These are phyloP conservation scores for Yamadazyma jaroonii DNA, from an alignment of 1,139 yeast species.

Conservation along the genomic window DNA sequence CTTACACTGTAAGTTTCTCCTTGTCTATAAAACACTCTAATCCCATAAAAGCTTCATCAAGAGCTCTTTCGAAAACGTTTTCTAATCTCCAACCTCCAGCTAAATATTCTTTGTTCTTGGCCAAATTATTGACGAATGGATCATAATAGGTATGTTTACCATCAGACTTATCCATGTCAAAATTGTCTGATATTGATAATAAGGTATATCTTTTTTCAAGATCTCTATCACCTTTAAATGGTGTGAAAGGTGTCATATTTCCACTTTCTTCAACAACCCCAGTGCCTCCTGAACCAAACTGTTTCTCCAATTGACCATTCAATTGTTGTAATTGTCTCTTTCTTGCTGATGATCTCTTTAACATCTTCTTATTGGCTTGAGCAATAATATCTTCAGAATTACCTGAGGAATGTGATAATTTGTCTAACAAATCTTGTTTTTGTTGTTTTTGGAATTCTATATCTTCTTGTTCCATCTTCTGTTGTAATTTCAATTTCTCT, in stretches of 20 bases:
- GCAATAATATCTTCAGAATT: conserved; percentile 53
- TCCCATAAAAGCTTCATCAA: conserved; percentile 89
- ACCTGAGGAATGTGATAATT: conserved; percentile 52
- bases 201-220: conserved; percentile 35
- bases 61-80: conserved; percentile 68
- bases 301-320: conserved; percentile 48
- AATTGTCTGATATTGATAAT: conserved; percentile 28
- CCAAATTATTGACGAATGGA: conserved; percentile 51
- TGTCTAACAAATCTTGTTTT: conserved; percentile 68
- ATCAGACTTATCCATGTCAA: conserved; percentile 46
- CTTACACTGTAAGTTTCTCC: conserved; percentile 43
- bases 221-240: conserved; percentile 88
- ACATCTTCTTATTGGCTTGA: conserved; percentile 39
- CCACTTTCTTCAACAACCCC: conserved; percentile 18
- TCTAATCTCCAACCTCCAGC: conserved; percentile 86
- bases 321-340: conserved; percentile 66
- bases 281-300: conserved; percentile 25
- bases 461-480: conserved; percentile 69
- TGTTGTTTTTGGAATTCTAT: conserved; percentile 53
- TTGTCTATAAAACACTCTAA: conserved; percentile 73
- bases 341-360: conserved; percentile 64
- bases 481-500: conserved; percentile 61
- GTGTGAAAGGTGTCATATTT: conserved; percentile 72
- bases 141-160: conserved; percentile 54
- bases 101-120: conserved; percentile 62